Base-by-base conservation (phyloP, 2,329 filamentous ascomycete species). In the Penicillium expansum region DNA sequence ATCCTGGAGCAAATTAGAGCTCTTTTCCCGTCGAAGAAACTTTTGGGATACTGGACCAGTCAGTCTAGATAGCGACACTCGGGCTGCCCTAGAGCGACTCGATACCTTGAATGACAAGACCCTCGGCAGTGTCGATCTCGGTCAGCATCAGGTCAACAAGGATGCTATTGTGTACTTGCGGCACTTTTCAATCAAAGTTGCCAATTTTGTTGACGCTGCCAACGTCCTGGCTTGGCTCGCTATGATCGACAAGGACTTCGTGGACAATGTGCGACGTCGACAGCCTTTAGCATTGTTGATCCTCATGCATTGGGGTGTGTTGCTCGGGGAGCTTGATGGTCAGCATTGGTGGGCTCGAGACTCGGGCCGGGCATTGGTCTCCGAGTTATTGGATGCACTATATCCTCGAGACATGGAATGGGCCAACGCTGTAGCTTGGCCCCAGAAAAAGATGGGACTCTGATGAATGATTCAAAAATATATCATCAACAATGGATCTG, bases 1-100 rank as follows among this genome's bases (percentile, higher is more conserved):
- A 16, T 59, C 68, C 1, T 74, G 71, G 59, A 77, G 84, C 61
- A 80, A 83, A 61, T 76, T 79, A 16, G 82, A 79, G 72, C 70
- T 83, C 1, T 84, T 83, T 66, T 78, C 73, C 24, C 73, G 73
- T 3, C 77, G 74, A 38, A 64, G 64, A 0, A 68, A 70, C 20
- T 79, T 80, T 60, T 80, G 79, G 77, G 79, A 75, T 7, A 64
- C 75, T 22, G 71, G 73, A 11, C 16, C 52, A 1, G 50, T 50
- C 4, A 55, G 53, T 18, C 32, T 72, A 27, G 71, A 74, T 30
- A 33, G 24, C 2, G 66, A 68, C 5, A 69, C 67, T 0, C 59
- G 67, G 22, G 43, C 51, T 20, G 71, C 72, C 8, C 59, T 75
- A 13, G 55, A 66, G 37, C 63, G 66, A 44, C 56, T 75, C 7